These are phyloP conservation scores for Ophiostoma piceae DNA, from an alignment of 2,329 filamentous ascomycete species.

Conservation along the genomic window DNA sequence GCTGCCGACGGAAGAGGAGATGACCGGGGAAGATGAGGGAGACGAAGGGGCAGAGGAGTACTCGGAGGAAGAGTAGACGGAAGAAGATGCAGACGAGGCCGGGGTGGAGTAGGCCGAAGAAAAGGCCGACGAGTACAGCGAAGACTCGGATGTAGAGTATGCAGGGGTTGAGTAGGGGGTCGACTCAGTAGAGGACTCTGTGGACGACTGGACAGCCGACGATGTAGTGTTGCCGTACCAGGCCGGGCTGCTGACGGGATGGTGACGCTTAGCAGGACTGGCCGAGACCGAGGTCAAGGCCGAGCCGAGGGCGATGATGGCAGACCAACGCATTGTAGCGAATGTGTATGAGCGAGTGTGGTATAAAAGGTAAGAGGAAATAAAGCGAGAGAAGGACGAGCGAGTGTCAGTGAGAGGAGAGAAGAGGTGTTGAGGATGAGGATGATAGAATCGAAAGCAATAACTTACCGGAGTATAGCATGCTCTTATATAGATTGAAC, in stretches of 20 bases:
- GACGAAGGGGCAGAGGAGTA: neutral
- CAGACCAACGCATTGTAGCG: constrained; percentile 24
- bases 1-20: constrained; percentile 8
- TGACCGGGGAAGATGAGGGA: neutral
- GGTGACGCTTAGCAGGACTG: constrained; percentile 16
- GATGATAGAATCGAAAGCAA: neutral
- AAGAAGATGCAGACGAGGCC: neutral
- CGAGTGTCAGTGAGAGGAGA: neutral
- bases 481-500: neutral
- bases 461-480: neutral
- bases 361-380: neutral
- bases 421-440: neutral
- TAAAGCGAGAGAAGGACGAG: neutral
- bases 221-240: constrained; percentile 13
- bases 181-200: neutral
- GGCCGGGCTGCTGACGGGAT: neutral
- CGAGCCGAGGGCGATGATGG: constrained; percentile 23
- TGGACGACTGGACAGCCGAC: neutral
- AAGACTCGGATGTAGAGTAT: neutral
- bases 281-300: constrained; percentile 22
- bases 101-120: constrained; percentile 1
- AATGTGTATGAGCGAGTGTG: neutral
- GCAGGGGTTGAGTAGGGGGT: neutral
- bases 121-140: neutral
- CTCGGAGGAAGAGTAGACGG: constrained; percentile 9